These are phyloP conservation scores for Penicillium alfredii DNA, from an alignment of 495 filamentous ascomycete species.

Conservation along the genomic window DNA sequence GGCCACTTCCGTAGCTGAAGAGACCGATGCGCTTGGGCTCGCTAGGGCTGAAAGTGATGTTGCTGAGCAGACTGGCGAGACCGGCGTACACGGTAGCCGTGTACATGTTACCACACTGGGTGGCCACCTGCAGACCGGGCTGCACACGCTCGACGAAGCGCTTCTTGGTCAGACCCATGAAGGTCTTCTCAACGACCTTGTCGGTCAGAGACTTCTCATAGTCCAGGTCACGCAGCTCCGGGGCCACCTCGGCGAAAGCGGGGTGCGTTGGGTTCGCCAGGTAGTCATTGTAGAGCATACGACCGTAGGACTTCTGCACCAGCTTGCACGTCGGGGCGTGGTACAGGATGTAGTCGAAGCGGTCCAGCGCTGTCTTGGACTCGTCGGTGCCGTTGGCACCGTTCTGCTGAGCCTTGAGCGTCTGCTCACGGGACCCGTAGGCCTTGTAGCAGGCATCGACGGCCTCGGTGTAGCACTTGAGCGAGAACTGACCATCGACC, in stretches of 20 bases:
- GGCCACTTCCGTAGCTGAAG: slow-evolving; percentile 93
- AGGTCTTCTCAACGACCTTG: slow-evolving; percentile 94
- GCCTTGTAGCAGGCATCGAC: slow-evolving; percentile 95
- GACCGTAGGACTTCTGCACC: slow-evolving; percentile 89
- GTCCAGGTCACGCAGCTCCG: slow-evolving; percentile 77
- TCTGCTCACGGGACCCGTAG: slow-evolving; percentile 79
- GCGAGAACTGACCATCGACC: slow-evolving; percentile 92
- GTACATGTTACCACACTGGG: slow-evolving; percentile 99
- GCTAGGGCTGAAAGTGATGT: slow-evolving; percentile 61
- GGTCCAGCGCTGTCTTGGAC: slow-evolving; percentile 68
- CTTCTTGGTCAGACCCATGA: slow-evolving; percentile 95
- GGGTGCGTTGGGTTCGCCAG: slow-evolving; percentile 67
- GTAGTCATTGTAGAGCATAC: slow-evolving; percentile 96
- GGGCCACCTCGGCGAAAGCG: slow-evolving; percentile 78
- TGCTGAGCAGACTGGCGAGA: slow-evolving; percentile 68
- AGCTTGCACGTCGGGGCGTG: slow-evolving; percentile 98
- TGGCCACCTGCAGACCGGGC: slow-evolving; percentile 79
- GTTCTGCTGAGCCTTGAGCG: slow-evolving; percentile 57
- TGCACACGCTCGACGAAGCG: slow-evolving; percentile 82
- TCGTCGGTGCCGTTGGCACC: slow-evolving; percentile 55
- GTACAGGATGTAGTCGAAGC: slow-evolving; percentile 94
- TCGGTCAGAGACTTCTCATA: slow-evolving; percentile 83
- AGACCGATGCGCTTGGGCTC: slow-evolving; percentile 83
- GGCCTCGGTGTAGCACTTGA: slow-evolving; percentile 92
- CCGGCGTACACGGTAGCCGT: slow-evolving; percentile 89